Conservation (phyloP, 345 rosid species). For the Atalantia buxifolia region DNA sequence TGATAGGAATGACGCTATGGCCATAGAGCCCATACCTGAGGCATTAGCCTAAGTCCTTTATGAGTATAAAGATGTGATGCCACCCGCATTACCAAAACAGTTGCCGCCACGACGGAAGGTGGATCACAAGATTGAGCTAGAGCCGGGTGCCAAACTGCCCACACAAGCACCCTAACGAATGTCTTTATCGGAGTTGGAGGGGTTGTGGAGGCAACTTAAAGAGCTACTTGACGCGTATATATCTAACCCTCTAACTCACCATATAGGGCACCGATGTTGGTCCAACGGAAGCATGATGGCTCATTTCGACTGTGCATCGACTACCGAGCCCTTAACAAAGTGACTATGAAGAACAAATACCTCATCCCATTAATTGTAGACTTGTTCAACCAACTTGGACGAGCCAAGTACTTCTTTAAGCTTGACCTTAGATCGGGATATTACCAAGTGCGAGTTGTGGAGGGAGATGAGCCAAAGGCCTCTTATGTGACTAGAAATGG, state of each 20-base stretch:
- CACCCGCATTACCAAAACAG: accelerated
- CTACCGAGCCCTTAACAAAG: neutral
- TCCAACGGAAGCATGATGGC: neutral
- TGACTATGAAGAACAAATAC: neutral
- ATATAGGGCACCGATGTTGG: accelerated
- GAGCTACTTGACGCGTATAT: neutral
- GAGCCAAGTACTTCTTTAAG: neutral
- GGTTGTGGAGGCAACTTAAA: too few species aligned
- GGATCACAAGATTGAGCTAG: neutral
- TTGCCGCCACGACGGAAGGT: neutral
- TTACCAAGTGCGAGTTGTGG: neutral
- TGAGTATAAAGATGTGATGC: neutral
- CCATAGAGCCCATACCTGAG: too few species aligned
- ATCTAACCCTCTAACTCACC: neutral
- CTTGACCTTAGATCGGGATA: neutral
- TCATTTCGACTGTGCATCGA: neutral
- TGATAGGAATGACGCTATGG: too few species aligned
- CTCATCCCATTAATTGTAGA: neutral
- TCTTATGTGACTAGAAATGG: neutral
- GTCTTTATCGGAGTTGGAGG: neutral
- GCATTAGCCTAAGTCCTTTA: neutral
- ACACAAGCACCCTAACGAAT: neutral
- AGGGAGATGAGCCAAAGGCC: neutral
- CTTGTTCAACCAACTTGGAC: neutral
- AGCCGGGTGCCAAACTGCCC: neutral